Evolutionary conservation across 257 asterid genomes (phyloP).

Genomic region (Solanum etuberosum): DNA sequence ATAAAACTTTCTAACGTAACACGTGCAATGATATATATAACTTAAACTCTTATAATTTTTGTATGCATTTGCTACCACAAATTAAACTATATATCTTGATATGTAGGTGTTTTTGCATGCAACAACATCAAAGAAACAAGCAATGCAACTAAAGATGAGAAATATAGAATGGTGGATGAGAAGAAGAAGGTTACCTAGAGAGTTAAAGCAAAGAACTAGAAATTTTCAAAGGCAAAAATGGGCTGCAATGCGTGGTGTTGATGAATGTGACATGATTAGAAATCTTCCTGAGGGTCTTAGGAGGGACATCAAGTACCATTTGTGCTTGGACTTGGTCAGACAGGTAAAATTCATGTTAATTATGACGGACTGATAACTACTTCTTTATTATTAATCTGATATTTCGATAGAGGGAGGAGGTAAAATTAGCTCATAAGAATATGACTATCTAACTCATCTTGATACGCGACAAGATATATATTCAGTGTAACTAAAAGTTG

Average conservation of each 20-base stretch:
- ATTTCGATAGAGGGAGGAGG: no score
- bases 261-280: constrained; percentile 19
- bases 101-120: constrained; percentile 22
- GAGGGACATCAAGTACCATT: constrained; percentile 26
- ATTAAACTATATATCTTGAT: not conserved
- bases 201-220: constrained; percentile 17
- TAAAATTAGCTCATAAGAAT: no score
- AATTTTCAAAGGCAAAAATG: constrained; percentile 14
- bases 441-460: not conserved
- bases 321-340: constrained; percentile 18
- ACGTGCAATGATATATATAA: not conserved
- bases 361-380: not conserved
- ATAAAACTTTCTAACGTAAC: not conserved
- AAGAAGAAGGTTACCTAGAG: constrained; percentile 12
- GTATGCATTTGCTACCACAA: not conserved
- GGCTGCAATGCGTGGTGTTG: constrained; percentile 16
- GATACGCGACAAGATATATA: not conserved
- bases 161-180: constrained; percentile 31
- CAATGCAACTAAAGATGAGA: constrained; percentile 19
- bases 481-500: no score
- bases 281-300: constrained; percentile 27
- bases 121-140: constrained; percentile 16
- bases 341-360: not conserved
- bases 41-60: not conserved
- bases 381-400: no score